Base-by-base conservation (phyloP, 495 filamentous ascomycete genomes). In the Halenospora varia region DNA sequence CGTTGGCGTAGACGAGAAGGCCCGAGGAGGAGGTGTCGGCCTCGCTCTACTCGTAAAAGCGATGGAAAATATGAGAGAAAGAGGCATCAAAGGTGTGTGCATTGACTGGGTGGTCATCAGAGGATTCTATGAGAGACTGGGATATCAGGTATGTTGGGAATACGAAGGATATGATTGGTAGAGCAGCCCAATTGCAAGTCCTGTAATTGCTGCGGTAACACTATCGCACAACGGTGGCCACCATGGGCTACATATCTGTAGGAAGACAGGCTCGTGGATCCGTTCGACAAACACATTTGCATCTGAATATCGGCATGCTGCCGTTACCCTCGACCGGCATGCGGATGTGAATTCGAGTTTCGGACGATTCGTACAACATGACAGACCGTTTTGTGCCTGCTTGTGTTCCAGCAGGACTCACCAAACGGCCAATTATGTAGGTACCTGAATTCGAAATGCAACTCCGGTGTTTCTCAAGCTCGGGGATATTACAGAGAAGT, bases 91-190 rank as follows among this genome's bases (percentile, higher is more conserved):
- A 42, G 75, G 75, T 0, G 75, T 77, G 0, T 77, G 76, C 60
- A 72, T 81, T 29, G 78, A 81, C 49, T 79, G 74, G 73, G 77
- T 79, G 17, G 71, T 69, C 18, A 59, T 77, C 42, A 70, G 77
- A 18, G 77, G 74, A 9, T 81, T 72, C 64, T 81, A 81, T 64
- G 77, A 79, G 62, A 68, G 73, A 46, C 49, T 79, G 17, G 78
- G 78, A 2, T 80, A 78, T 58, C 47, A 68, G 55, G 65, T 66
- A 9, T 75, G 71, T 69, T 66, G 75, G 40, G 73, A 74, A 25
- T 81, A 80, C 62, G 57, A 63, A 45, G 49, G 51, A 2, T 61
- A 63, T 39, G 49, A 62, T 17, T 65, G 59, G 63, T 62, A 40
- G n/a, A 15, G 52, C 22, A n/a, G 25, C 47, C 3, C 41, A n/a